These are phyloP conservation scores for Colletotrichum tropicale DNA, from an alignment of 2,329 filamentous ascomycete species.

Conservation along the genomic window DNA sequence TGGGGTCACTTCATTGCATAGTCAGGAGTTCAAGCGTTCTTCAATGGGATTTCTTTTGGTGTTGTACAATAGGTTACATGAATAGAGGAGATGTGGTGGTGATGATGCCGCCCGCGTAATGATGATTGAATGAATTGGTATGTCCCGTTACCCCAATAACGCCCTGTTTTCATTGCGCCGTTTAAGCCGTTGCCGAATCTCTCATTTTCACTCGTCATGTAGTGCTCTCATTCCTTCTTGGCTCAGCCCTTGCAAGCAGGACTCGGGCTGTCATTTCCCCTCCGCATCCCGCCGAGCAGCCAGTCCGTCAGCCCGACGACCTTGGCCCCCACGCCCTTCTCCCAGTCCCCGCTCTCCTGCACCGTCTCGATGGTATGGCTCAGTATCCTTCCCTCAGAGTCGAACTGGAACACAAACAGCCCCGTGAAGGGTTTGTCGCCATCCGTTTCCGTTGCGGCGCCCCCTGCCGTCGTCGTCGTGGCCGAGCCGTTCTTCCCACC, in stretches of 20 bases:
- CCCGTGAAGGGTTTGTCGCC: slow-evolving; percentile 83
- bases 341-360: slow-evolving; percentile 82
- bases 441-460: slow-evolving; percentile 43
- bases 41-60: not conserved
- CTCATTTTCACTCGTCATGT: not conserved
- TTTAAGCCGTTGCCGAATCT: not conserved
- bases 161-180: slow-evolving; percentile 4
- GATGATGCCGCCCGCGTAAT: slow-evolving; percentile 6
- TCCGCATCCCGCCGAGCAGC: slow-evolving; percentile 78
- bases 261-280: slow-evolving; percentile 28
- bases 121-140: slow-evolving; percentile 8
- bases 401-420: slow-evolving; percentile 95
- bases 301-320: slow-evolving; percentile 94
- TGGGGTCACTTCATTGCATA: not conserved
- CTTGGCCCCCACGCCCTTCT: slow-evolving; percentile 77
- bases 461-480: slow-evolving; percentile 45
- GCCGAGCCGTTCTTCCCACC: slow-evolving; percentile 44
- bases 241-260: slow-evolving; percentile 22
- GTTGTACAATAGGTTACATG: slow-evolving; percentile 12
- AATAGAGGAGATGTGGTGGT: slow-evolving; percentile 9
- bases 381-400: slow-evolving; percentile 80
- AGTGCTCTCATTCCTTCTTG: not conserved
- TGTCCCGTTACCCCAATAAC: not conserved
- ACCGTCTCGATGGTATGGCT: slow-evolving; percentile 95
- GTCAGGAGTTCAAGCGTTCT: not conserved